Evolutionary conservation across 2,329 filamentous ascomycete genomes (phyloP).

Genomic region (Ceratocystis lukuohia): DNA sequence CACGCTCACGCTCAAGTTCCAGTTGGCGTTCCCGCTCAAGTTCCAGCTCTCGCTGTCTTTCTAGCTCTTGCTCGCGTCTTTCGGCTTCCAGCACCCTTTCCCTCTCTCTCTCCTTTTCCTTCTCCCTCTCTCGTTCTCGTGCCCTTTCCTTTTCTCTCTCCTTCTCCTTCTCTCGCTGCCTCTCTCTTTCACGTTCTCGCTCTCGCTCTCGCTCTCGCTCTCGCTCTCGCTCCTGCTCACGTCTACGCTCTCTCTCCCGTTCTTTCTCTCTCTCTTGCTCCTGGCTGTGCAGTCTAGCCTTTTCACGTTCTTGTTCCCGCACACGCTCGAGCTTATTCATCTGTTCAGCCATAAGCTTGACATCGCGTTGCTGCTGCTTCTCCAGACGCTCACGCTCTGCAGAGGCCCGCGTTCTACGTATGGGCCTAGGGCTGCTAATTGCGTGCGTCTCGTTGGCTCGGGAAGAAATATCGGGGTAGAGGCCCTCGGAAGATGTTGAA

Average conservation of each 20-base stretch:
- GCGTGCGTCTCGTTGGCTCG: slow-evolving; percentile 9
- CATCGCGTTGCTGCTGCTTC: slow-evolving; percentile 53
- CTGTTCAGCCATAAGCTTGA: slow-evolving; percentile 46
- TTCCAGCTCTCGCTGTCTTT: slow-evolving; percentile 9
- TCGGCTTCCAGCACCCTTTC: slow-evolving; percentile 20
- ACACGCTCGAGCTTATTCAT: slow-evolving; percentile 52
- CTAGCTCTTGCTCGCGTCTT: not conserved
- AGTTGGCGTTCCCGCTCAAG: not conserved
- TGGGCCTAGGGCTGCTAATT: slow-evolving; percentile 28
- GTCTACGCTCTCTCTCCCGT: slow-evolving; percentile 29
- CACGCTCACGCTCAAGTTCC: slow-evolving; percentile 37
- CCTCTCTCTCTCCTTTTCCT: slow-evolving; percentile 21
- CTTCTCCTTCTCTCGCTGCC: slow-evolving; percentile 10
- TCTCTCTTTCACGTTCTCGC: not conserved
- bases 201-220: not conserved
- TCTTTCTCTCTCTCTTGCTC: slow-evolving; percentile 46
- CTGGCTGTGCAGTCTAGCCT: slow-evolving; percentile 45
- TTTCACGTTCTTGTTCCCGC: slow-evolving; percentile 56
- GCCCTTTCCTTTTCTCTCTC: slow-evolving; percentile 19
- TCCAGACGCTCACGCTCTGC: slow-evolving; percentile 50
- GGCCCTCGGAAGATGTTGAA: slow-evolving; percentile 25
- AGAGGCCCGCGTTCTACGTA: slow-evolving; percentile 43
- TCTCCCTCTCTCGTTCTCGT: slow-evolving; percentile 20
- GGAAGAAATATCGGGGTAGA: slow-evolving; percentile 34
- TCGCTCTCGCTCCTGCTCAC: slow-evolving; percentile 21